Evolutionary conservation across 768 basidiomycete species (phyloP), one percentile per base, ranked within the genome.

Genomic region (Antrodiella citrinella): DNA sequence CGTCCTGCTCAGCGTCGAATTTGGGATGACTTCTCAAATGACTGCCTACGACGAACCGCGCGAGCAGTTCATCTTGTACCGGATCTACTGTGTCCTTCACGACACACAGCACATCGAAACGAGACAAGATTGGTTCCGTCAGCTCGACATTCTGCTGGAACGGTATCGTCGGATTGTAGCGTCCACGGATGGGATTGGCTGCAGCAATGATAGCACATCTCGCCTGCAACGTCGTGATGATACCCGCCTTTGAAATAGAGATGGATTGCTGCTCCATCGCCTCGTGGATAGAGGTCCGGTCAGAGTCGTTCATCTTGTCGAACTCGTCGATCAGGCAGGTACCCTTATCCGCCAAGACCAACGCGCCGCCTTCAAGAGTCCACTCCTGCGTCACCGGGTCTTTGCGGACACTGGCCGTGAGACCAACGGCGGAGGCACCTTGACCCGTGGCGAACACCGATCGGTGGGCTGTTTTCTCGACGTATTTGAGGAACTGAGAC

Each of bases 191-290:
- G 20, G 96, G 96, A 72, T 99, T 99, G 47, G 96, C 96, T 0
- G 96, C 96, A 26, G 96, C 96, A 52, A 98, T 82, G 67, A 99
- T 92, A 4, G 94, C 93, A 69, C 95, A 98, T 18, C 96, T 85
- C 21, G 96, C 96, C 69, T 97, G 94, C 5, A 99, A 78, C 13
- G 90, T 89, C n/a, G 96, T 98, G 49, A 98, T 89, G 55, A 99
- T 99, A 40, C 96, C 96, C 13, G 96, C 96, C 64, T 99, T 99
- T 20, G 95, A 92, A 60, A 99, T 98, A 3, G 96, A 98, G 57
- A 99, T 99, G 11, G 91, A 88, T 66, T 98, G 96, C 69, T 99
- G 96, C 65, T 99, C 96, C 96, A 99, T 99, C 1, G 96, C 96
- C 66, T 99, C 96, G 73, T 98, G 96, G 60, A 99, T 98, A 3